Evolutionary conservation across 352 stramenopile genomes (phyloP).

Genomic region (Globisporangium paddicum): DNA sequence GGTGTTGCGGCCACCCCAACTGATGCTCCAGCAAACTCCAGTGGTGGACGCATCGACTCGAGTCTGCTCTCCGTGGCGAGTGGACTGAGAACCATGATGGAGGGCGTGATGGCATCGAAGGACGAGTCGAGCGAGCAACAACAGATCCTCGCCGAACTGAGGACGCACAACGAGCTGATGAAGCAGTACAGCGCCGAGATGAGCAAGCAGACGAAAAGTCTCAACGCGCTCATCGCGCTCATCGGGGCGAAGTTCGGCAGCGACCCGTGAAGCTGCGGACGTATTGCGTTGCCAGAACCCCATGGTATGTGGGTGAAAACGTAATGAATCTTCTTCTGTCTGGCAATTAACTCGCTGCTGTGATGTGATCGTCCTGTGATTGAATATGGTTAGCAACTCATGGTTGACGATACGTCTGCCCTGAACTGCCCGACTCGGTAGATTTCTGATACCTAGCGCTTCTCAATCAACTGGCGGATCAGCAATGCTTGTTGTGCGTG

Average conservation of each 20-base stretch:
- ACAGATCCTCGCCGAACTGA: neutral
- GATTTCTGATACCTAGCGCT: neutral
- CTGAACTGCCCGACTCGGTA: neutral
- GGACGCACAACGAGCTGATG: constrained; percentile 6
- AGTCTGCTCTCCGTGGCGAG: constrained; percentile 1
- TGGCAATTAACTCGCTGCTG: too few species aligned
- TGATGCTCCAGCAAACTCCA: neutral
- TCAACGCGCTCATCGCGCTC: constrained; percentile 1
- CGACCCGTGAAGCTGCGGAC: neutral
- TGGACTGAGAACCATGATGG: constrained; percentile 4
- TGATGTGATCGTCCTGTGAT: too few species aligned
- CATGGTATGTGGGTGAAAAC: neutral
- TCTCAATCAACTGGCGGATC: neutral
- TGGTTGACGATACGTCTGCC: too few species aligned
- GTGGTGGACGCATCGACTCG: constrained; percentile 1
- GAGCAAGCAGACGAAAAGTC: constrained; percentile 1
- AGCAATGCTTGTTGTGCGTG: too few species aligned
- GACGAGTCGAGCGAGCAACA: constrained; percentile 1
- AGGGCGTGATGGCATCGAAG: constrained; percentile 1
- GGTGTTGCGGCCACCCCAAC: neutral
- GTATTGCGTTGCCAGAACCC: neutral
- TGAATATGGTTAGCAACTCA: too few species aligned
- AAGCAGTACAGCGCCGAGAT: neutral
- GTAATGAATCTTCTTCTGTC: neutral
- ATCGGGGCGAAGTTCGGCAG: neutral